These are phyloP conservation scores for Colletotrichum sp. DNA, from an alignment of 2,329 filamentous ascomycete species.

Conservation along the genomic window DNA sequence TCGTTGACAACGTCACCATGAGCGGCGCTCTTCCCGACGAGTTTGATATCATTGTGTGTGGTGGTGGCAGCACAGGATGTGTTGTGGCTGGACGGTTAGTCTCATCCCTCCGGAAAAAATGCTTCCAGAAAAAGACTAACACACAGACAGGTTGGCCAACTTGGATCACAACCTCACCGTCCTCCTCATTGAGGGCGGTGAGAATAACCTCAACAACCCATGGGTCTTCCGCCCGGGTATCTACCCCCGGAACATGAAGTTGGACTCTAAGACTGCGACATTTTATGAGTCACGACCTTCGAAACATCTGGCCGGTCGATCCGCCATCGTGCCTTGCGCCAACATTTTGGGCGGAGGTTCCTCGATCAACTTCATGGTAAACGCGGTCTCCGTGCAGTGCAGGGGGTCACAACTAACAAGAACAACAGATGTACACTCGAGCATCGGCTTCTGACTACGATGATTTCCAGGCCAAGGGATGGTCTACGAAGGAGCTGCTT, in stretches of 20 bases:
- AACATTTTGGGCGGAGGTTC: slow-evolving; percentile 75
- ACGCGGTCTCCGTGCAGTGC: not conserved
- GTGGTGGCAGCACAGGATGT: slow-evolving; percentile 72
- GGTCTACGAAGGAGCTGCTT: slow-evolving; percentile 76
- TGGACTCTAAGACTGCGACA: slow-evolving; percentile 81
- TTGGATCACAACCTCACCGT: slow-evolving; percentile 76
- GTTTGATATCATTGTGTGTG: slow-evolving; percentile 81
- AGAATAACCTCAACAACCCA: slow-evolving; percentile 78
- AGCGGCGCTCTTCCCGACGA: slow-evolving; percentile 65
- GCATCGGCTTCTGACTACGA: slow-evolving; percentile 77
- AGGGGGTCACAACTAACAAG: slow-evolving; percentile 13
- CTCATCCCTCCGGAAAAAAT: slow-evolving; percentile 4
- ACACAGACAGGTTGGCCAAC: slow-evolving; percentile 68
- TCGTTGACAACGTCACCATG: slow-evolving; percentile 27
- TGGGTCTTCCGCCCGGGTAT: slow-evolving; percentile 79
- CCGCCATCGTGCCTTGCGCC: slow-evolving; percentile 76
- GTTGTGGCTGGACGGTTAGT: slow-evolving; percentile 61
- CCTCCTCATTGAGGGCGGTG: slow-evolving; percentile 72
- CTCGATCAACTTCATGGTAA: slow-evolving; percentile 79
- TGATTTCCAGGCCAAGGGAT: slow-evolving; percentile 81
- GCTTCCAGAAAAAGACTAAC: slow-evolving; percentile 39
- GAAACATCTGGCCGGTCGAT: slow-evolving; percentile 72
- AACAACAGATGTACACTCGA: slow-evolving; percentile 71
- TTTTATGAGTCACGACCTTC: slow-evolving; percentile 82
- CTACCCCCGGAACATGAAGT: slow-evolving; percentile 78